Conservation (phyloP, 306 rosid species). For the Dalbergia oliveri region DNA sequence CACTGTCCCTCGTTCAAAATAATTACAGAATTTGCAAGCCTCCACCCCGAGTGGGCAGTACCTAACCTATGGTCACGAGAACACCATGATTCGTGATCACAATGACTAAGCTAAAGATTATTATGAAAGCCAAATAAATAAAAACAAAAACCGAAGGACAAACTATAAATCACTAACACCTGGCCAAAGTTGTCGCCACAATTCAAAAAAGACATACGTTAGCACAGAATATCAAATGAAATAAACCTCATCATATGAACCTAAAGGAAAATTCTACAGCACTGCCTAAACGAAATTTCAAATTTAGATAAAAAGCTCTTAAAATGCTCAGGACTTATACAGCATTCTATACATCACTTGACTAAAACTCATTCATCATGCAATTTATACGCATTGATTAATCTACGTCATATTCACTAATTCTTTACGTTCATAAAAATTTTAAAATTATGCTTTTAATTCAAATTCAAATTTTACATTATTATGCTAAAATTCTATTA, state of each 20-base stretch:
- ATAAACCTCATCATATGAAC: not conserved
- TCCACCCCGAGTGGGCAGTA: not conserved
- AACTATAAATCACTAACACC: not conserved
- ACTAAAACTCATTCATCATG: not conserved
- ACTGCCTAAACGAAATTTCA: not conserved
- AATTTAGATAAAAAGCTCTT: not conserved
- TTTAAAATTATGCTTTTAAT: not conserved
- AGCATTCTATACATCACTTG: not conserved
- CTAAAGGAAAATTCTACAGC: not conserved
- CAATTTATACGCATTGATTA: not conserved
- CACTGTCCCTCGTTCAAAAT: not conserved
- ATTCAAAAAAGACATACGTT: constrained; percentile 5
- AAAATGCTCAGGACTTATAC: not conserved
- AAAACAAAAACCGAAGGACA: not conserved
- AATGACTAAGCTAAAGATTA: not conserved
- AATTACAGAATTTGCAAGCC: constrained; percentile 3
- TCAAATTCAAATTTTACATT: not conserved
- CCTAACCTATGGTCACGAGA: not conserved
- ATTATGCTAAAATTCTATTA: no score
- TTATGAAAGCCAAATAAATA: not conserved
- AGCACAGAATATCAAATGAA: constrained; percentile 12
- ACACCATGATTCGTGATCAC: constrained; percentile 2
- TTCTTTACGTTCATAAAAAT: not conserved
- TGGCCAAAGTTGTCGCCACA: constrained; percentile 1
- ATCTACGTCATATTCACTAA: not conserved